phyloP scores from a whole-genome alignment of 1,284 basidiomycete genomes.

The Cutaneotrichosporon cavernicola region DNA sequence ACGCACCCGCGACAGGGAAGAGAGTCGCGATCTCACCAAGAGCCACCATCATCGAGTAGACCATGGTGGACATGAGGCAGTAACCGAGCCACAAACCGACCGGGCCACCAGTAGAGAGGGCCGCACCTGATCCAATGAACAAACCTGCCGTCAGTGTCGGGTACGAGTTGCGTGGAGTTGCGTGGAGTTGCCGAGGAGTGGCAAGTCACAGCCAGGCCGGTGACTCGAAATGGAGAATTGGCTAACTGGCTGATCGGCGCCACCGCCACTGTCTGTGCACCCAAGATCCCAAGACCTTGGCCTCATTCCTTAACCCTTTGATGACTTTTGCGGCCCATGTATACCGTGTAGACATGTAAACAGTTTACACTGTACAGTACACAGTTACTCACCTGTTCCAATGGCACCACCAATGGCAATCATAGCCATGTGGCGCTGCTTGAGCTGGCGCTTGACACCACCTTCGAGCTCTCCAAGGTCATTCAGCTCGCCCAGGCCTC shows the following conservation, averaged over 20 bases:
- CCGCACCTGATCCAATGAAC: conserved; percentile 56
- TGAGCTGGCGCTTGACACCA: conserved; percentile 44
- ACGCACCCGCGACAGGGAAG: conserved; percentile 48
- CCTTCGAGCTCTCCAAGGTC: conserved; percentile 29
- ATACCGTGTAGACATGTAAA: too few species aligned
- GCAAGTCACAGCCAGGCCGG: too few species aligned
- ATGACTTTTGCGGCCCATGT: background rate
- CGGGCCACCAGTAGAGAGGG: conserved; percentile 56
- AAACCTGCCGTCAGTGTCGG: conserved; percentile 45
- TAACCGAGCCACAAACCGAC: conserved; percentile 53
- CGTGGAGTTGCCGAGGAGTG: background rate
- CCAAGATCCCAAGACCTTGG: background rate
- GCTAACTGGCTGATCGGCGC: background rate
- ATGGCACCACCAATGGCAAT: conserved; percentile 57
- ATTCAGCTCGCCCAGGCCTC: conserved; percentile 10
- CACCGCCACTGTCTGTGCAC: background rate
- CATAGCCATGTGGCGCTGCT: conserved; percentile 53
- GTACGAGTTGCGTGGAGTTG: background rate
- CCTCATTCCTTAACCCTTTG: background rate
- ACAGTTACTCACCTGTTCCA: conserved; percentile 34
- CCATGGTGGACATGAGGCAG: conserved; percentile 49
- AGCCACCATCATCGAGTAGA: conserved; percentile 51
- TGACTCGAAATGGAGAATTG: background rate
- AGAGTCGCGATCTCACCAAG: conserved; percentile 55
- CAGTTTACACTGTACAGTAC: background rate